These are phyloP conservation scores for Ogataea salicorniae DNA, from an alignment of 805 yeast species.

Conservation along the genomic window DNA sequence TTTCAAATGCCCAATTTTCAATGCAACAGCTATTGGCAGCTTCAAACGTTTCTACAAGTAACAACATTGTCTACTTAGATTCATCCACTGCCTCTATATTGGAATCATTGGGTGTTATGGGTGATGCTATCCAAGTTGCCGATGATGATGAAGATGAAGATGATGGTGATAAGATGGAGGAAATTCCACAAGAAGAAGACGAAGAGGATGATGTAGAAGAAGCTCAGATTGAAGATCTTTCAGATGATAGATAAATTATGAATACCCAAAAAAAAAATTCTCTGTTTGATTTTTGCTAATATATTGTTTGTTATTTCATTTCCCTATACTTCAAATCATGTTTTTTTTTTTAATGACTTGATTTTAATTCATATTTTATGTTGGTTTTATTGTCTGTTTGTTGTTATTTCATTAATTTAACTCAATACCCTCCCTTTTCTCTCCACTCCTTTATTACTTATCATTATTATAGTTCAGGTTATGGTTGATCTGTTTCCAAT, in stretches of 20 bases:
- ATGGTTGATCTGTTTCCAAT: no score
- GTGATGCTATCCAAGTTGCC: conserved; percentile 28
- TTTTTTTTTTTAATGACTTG: no score
- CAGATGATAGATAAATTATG: background rate
- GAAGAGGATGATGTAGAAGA: conserved; percentile 2
- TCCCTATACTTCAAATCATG: no score
- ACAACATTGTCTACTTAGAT: conserved; percentile 62
- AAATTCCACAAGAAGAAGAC: conserved; percentile 11
- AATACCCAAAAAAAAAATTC: no score
- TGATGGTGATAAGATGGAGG: conserved; percentile 20
- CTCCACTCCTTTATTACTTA: no score
- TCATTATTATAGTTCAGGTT: no score
- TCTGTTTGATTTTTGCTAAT: background rate
- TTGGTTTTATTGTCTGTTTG: no score
- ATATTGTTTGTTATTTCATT: no score
- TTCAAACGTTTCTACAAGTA: conserved; percentile 50
- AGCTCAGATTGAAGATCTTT: background rate
- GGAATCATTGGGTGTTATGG: conserved; percentile 42
- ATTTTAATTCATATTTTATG: no score
- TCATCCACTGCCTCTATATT: conserved; percentile 60
- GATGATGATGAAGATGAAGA: conserved; percentile 24
- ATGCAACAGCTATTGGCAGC: conserved; percentile 30
- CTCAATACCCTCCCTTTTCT: no score
- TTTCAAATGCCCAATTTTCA: conserved; percentile 24
- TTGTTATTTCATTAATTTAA: no score